phyloP scores from a whole-genome alignment of 192 early-diverging fungal species.

The Entomortierella lignicola region DNA sequence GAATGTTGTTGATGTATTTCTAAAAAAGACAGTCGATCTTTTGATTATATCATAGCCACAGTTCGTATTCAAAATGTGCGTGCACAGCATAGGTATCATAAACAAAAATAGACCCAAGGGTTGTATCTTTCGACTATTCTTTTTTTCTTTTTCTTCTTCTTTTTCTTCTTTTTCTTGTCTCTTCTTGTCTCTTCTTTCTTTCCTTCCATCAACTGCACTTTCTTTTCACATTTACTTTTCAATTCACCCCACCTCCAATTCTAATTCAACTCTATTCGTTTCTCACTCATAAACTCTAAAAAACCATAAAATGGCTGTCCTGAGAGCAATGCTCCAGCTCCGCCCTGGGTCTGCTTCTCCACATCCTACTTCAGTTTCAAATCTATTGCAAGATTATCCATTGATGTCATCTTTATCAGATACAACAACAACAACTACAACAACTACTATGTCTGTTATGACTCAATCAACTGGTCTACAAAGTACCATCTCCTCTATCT shows the following conservation, averaged over 20 bases:
- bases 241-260: not conserved
- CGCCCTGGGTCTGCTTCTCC: conserved; percentile 16
- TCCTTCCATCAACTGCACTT: not conserved
- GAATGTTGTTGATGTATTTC: no score
- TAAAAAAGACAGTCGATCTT: no score
- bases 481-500: not conserved
- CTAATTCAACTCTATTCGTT: not conserved
- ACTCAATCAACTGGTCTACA: not conserved
- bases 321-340: conserved; percentile 51
- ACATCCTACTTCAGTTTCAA: conserved; percentile 6
- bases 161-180: not conserved
- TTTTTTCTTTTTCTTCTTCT: not conserved
- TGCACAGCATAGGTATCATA: no score
- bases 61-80: no score
- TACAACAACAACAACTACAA: not conserved
- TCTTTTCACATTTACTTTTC: not conserved
- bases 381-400: no score
- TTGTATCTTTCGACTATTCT: not conserved
- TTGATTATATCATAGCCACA: no score
- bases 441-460: not conserved
- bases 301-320: conserved; percentile 19
- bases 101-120: no score
- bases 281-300: not conserved
- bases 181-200: not conserved
- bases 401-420: no score